phyloP scores from a whole-genome alignment of 208 protist genomes.

The Phytomonas sp. region DNA sequence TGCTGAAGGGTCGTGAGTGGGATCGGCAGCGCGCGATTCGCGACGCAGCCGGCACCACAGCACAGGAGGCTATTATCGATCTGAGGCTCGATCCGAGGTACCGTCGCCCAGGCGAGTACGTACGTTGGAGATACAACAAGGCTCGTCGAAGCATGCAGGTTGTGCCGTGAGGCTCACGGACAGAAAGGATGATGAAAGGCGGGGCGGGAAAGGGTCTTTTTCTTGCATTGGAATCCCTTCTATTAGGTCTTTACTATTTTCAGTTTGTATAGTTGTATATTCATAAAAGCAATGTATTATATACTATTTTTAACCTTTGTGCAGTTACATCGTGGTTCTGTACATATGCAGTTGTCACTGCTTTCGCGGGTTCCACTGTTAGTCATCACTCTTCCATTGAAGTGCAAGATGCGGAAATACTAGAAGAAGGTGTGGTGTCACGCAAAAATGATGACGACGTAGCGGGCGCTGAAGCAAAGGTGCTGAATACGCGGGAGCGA shows the following conservation, averaged over 20 bases:
- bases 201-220: background rate
- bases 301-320: background rate
- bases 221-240: background rate
- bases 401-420: too few species aligned
- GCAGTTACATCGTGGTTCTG: background rate
- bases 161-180: background rate
- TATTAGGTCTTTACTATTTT: background rate
- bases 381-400: too few species aligned
- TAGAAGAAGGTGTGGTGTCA: too few species aligned
- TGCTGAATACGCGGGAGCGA: too few species aligned
- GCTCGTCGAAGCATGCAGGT: background rate
- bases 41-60: slow-evolving; percentile 33
- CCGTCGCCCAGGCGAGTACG: slow-evolving; percentile 48
- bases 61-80: slow-evolving; percentile 69
- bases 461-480: too few species aligned
- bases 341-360: too few species aligned
- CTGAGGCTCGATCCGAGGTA: slow-evolving; percentile 58
- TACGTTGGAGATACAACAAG: slow-evolving; percentile 11
- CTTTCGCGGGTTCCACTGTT: too few species aligned
- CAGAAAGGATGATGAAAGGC: background rate
- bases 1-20: slow-evolving; percentile 63
- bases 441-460: too few species aligned
- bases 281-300: background rate
- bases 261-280: background rate
- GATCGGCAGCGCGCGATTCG: slow-evolving; percentile 71